Base-by-base conservation (phyloP, 176 grass and related monocot genomes). In the Pontederia crassipes region DNA sequence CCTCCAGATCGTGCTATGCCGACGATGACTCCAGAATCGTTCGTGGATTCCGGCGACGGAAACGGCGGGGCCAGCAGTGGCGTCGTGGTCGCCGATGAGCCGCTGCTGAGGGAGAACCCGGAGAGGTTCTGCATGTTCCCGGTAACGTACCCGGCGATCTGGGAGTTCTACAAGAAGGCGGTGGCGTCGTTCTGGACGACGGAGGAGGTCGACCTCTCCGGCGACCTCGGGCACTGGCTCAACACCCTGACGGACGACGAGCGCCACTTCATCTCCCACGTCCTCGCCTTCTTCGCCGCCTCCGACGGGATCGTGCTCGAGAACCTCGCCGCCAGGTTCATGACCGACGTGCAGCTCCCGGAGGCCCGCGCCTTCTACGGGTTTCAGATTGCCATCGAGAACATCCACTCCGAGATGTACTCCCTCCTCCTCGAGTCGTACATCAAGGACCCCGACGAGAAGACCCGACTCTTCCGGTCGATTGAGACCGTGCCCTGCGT, bases 351-450 rank as follows among this genome's bases (percentile, higher is more conserved):
- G 9, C 92, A 87, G 72, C 77, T 90, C 8, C 78, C 86, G 7
- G 86, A 96, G 81, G 86, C 86, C 0, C 80, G 86, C 0, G 86
- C 86, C 49, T 96, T 96, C 66, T 96, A 96, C 71, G 92, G 86
- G 2, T 96, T 96, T 68, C 92, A 88, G 73, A 96, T 96, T 52
- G 92, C 92, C 69, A 96, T 96, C 54, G 92, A 96, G 72, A 96
- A 96, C 71, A 96, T 90, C 75, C 92, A 96, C 72, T 96, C 91
- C 0, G 92, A 95, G 83, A 95, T 89, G 65, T 95, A 95, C 66
- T 90, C 86, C 2, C 86, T 90, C 11, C 78, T 90, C 46, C 70
- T 95, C 11, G 91, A 95, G 52, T 87, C 86, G 8, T 95, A 95
- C 61, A 80, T 90, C 72, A 85, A 80, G 59, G 86, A 95, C 14